These are phyloP conservation scores for Drosera spatulata DNA, from an alignment of 179 eudicot genomes.

Conservation along the genomic window DNA sequence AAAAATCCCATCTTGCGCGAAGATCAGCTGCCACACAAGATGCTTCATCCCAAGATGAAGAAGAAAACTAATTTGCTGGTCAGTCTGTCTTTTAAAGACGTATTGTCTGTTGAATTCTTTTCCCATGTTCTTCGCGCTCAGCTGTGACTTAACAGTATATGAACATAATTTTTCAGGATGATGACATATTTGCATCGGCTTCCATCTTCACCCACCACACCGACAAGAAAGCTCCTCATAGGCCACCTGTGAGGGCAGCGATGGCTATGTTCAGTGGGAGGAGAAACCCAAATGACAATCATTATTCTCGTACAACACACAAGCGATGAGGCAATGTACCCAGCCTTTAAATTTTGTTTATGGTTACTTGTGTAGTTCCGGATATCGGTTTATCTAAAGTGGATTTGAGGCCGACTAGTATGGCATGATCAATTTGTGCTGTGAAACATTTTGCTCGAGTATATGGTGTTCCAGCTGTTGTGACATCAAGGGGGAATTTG, in stretches of 20 bases:
- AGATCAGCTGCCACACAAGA: conserved; percentile 80
- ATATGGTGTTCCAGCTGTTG: no score
- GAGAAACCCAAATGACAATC: conserved; percentile 94
- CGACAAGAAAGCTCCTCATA: conserved; percentile 52
- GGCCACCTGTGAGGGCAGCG: conserved; percentile 81
- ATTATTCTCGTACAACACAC: conserved; percentile 52
- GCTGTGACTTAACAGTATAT: background rate
- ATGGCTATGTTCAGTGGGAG: conserved; percentile 78
- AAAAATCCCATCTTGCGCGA: conserved; percentile 93
- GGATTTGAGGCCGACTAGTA: no score
- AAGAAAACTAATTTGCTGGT: conserved; percentile 64
- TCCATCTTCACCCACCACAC: conserved; percentile 49
- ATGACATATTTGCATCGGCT: conserved; percentile 41
- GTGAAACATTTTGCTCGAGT: no score
- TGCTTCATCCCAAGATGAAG: conserved; percentile 61
- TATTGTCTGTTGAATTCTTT: background rate
- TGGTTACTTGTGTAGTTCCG: background rate
- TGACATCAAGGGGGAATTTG: no score
- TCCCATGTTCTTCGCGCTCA: background rate
- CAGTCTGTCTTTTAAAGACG: background rate
- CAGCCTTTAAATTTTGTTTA: background rate
- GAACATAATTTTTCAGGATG: conserved; percentile 30
- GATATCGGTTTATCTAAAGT: no score
- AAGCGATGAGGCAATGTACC: conserved; percentile 25
- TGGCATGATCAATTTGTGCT: no score